Conservation (phyloP, 345 rosid species). For the Salix dunnii region DNA sequence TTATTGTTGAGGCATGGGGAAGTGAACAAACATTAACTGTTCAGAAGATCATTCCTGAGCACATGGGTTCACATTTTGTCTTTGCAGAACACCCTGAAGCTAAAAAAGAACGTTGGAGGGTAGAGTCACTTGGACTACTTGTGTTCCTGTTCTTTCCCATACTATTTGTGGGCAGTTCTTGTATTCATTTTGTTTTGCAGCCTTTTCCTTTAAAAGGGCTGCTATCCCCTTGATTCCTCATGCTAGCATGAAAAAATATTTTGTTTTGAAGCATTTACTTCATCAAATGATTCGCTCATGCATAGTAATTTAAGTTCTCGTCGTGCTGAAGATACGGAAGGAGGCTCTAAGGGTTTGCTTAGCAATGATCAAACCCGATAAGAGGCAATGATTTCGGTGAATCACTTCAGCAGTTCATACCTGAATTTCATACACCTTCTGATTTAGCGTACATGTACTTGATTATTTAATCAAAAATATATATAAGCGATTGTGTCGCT, state of each 20-base stretch:
- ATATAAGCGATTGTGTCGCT: not conserved
- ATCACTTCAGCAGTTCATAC: slow-evolving; percentile 10
- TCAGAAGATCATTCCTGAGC: slow-evolving; percentile 76
- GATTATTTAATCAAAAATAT: not conserved
- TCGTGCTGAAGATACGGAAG: slow-evolving; percentile 68
- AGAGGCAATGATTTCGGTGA: slow-evolving; percentile 82
- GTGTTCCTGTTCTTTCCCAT: not conserved
- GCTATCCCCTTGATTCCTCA: not conserved
- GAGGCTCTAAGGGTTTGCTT: slow-evolving; percentile 89
- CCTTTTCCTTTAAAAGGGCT: not conserved
- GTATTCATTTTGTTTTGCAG: not conserved
- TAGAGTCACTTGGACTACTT: slow-evolving; percentile 24
- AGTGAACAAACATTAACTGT: slow-evolving; percentile 76
- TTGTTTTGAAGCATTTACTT: not conserved
- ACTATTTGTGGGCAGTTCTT: not conserved
- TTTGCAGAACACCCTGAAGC: slow-evolving; percentile 82
- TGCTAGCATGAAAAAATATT: not conserved
- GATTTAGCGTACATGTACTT: not conserved
- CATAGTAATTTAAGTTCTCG: not conserved
- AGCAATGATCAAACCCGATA: slow-evolving; percentile 81
- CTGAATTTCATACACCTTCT: not conserved
- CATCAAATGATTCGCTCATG: not conserved
- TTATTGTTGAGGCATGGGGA: slow-evolving; percentile 60
- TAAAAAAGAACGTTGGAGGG: slow-evolving; percentile 93
- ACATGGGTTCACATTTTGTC: slow-evolving; percentile 79